Evolutionary conservation across 495 filamentous ascomycete species (phyloP).

Genomic region (Platismatia glauca): DNA sequence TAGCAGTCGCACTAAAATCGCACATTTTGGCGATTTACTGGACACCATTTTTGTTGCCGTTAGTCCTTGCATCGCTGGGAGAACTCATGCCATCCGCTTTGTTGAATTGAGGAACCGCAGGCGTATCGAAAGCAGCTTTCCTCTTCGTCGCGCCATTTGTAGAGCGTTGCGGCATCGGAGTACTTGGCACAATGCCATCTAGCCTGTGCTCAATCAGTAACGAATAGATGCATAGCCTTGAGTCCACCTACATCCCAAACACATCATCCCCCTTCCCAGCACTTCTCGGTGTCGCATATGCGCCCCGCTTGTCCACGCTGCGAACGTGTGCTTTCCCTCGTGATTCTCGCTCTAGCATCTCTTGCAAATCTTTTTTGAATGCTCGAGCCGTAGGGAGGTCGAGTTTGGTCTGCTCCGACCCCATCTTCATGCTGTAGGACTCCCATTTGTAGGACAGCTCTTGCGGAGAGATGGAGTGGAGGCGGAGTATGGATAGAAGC

Average conservation of each 20-base stretch:
- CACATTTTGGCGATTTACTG: slow-evolving; percentile 19
- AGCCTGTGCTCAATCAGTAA: slow-evolving; percentile 42
- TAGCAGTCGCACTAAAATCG: not conserved
- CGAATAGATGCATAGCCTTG: not conserved
- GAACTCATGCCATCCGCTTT: slow-evolving; percentile 37
- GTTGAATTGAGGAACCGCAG: slow-evolving; percentile 42
- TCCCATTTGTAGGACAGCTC: slow-evolving; percentile 98
- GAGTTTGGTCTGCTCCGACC: slow-evolving; percentile 59
- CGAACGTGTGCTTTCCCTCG: slow-evolving; percentile 49
- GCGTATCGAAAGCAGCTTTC: slow-evolving; percentile 52
- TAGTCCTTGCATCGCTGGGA: slow-evolving; percentile 28
- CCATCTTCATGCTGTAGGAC: slow-evolving; percentile 90
- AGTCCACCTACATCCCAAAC: slow-evolving; percentile 63
- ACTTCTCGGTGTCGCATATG: slow-evolving; percentile 55
- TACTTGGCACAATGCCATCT: slow-evolving; percentile 67
- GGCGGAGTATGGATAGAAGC: slow-evolving; percentile 70
- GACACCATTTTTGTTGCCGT: slow-evolving; percentile 11
- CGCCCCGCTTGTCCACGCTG: slow-evolving; percentile 54
- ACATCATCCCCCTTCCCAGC: slow-evolving; percentile 54
- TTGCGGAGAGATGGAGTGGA: slow-evolving; percentile 65
- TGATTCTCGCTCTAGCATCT: slow-evolving; percentile 65
- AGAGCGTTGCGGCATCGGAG: slow-evolving; percentile 45
- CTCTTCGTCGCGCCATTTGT: slow-evolving; percentile 46
- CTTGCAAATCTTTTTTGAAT: slow-evolving; percentile 82
- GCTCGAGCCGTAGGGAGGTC: slow-evolving; percentile 57